Evolutionary conservation across 2,329 filamentous ascomycete genomes (phyloP).

Genomic region (Penicillium occitanis): DNA sequence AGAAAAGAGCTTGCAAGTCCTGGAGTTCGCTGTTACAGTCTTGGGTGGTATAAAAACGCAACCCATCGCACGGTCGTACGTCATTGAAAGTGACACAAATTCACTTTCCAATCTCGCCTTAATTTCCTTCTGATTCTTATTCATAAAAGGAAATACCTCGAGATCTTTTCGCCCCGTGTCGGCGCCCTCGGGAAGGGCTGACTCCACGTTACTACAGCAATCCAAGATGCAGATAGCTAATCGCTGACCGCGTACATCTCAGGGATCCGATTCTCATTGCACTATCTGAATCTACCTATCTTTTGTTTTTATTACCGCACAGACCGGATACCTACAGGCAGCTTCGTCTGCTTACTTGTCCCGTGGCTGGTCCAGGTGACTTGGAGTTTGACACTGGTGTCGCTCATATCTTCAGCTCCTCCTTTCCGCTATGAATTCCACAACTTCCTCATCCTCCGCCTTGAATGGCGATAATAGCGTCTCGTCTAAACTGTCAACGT

Average conservation of each 20-base stretch:
- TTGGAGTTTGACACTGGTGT: slow-evolving; percentile 36
- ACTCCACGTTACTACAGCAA: slow-evolving; percentile 40
- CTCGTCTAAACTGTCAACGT: slow-evolving; percentile 32
- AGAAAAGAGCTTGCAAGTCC: not conserved
- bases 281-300: slow-evolving; percentile 23
- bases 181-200: slow-evolving; percentile 44
- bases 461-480: slow-evolving; percentile 39
- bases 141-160: slow-evolving; percentile 3
- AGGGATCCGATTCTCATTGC: slow-evolving; percentile 40
- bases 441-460: slow-evolving; percentile 36
- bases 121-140: not conserved
- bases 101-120: slow-evolving; percentile 4
- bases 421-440: slow-evolving; percentile 40
- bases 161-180: slow-evolving; percentile 25
- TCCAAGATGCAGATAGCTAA: slow-evolving; percentile 48
- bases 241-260: slow-evolving; percentile 37
- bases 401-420: slow-evolving; percentile 30
- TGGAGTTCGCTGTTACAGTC: slow-evolving; percentile 6
- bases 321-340: slow-evolving; percentile 19
- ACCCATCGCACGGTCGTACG: slow-evolving; percentile 15
- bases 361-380: slow-evolving; percentile 43
- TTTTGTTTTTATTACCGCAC: slow-evolving; percentile 23
- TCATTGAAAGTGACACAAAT: slow-evolving; percentile 14
- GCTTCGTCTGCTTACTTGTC: slow-evolving; percentile 31
- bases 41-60: slow-evolving; percentile 13